Conservation (phyloP, 495 filamentous ascomycete species). For the Thozetella sp. region DNA sequence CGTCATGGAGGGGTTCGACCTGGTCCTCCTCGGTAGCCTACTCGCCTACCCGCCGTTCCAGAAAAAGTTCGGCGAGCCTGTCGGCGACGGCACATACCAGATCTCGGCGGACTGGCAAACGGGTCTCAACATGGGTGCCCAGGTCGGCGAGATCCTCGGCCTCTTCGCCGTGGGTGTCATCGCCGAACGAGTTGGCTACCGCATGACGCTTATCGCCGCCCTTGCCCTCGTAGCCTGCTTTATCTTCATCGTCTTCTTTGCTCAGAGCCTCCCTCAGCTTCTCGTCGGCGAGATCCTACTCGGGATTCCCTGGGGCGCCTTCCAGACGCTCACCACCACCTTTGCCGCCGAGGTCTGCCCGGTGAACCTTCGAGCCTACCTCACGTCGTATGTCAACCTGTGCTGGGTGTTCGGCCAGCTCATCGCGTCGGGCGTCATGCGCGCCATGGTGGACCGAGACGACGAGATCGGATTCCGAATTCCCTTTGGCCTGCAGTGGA, state of each 20-base stretch:
- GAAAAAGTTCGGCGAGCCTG: conserved; percentile 63
- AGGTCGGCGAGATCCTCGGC: conserved; percentile 72
- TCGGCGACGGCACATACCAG: conserved; percentile 60
- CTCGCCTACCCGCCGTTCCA: conserved; percentile 65
- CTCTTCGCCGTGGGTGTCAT: conserved; percentile 75
- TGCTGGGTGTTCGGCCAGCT: conserved; percentile 81
- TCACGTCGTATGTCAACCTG: conserved; percentile 82
- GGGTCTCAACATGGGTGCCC: conserved; percentile 62
- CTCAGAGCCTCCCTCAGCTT: conserved; percentile 67
- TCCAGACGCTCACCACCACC: conserved; percentile 77
- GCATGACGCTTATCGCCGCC: conserved; percentile 70
- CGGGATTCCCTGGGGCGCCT: conserved; percentile 79
- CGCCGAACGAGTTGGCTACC: conserved; percentile 74
- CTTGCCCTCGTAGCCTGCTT: conserved; percentile 66
- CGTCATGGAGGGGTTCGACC: conserved; percentile 67
- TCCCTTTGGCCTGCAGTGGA: conserved; percentile 79
- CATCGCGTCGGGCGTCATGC: conserved; percentile 75
- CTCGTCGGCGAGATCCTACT: conserved; percentile 76
- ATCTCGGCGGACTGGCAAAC: conserved; percentile 76
- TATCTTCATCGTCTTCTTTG: conserved; percentile 78
- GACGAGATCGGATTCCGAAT: conserved; percentile 63
- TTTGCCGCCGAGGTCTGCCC: conserved; percentile 83
- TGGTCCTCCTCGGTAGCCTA: conserved; percentile 61
- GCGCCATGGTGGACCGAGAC: conserved; percentile 55
- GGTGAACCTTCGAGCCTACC: conserved; percentile 68